A percentile compares a stretch with the other conserved stretches of the same genome.
Conservation (phyloP, 1,284 basidiomycete species). For the Papiliotrema terrestris region DNA sequence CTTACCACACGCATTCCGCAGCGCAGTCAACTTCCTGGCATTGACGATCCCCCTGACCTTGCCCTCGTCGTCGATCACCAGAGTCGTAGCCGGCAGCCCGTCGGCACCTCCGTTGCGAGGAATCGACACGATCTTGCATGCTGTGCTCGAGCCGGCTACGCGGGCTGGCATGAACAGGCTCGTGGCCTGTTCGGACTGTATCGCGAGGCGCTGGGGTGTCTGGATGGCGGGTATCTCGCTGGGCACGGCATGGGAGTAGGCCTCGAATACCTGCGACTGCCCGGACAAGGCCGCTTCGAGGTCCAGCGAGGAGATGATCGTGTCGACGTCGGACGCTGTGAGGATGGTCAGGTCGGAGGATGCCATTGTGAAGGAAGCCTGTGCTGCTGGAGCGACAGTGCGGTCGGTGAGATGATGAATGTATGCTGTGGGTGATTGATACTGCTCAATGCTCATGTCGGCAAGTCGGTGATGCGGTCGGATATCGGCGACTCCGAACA, state of each 20-base stretch:
- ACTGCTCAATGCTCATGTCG: too few species aligned
- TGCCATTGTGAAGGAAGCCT: too few species aligned
- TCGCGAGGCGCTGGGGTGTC: constrained; percentile 34
- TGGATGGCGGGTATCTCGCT: constrained; percentile 25
- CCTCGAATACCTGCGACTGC: constrained; percentile 39
- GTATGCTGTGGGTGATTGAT: too few species aligned
- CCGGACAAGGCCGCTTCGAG: constrained; percentile 30
- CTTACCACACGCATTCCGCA: constrained; percentile 74
- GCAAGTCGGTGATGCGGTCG: too few species aligned
- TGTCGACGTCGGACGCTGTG: constrained; percentile 36
- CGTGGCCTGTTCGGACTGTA: constrained; percentile 25
- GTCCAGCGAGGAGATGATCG: constrained; percentile 29
- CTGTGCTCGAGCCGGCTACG: constrained; percentile 50
- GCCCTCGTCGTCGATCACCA: constrained; percentile 70
- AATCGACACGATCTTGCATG: constrained; percentile 68
- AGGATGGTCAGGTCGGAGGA: constrained; percentile 29
- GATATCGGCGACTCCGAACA: too few species aligned
- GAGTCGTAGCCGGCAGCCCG: constrained; percentile 70
- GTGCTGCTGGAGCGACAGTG: too few species aligned
- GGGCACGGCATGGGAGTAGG: constrained; percentile 22
- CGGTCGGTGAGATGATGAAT: too few species aligned
- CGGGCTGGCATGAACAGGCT: constrained; percentile 50
- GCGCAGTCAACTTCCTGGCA: constrained; percentile 67
- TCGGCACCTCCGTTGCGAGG: constrained; percentile 52
- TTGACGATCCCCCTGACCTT: constrained; percentile 68